Evolutionary conservation across 2,329 filamentous ascomycete species (phyloP).

Genomic region (Ascosphaera apis): DNA sequence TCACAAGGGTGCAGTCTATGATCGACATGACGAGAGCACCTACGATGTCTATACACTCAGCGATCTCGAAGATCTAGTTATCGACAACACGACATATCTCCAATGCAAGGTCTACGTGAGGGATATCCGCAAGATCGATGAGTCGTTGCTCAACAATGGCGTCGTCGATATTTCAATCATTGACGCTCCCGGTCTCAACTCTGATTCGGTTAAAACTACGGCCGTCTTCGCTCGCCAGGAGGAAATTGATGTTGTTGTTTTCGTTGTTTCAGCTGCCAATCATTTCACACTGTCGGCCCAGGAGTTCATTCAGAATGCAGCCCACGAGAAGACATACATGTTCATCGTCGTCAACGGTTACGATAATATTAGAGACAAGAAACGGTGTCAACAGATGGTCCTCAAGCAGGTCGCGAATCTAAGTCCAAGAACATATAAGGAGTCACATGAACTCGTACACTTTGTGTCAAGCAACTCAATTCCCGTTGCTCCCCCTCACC

Average conservation of each 20-base stretch:
- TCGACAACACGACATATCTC: constrained; percentile 68
- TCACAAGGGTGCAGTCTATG: constrained; percentile 56
- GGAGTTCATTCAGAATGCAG: constrained; percentile 90
- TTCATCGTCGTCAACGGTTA: constrained; percentile 98
- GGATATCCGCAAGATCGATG: constrained; percentile 69
- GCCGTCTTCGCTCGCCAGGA: constrained; percentile 93
- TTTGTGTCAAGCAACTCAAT: constrained; percentile 96
- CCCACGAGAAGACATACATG: constrained; percentile 91
- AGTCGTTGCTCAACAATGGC: constrained; percentile 88
- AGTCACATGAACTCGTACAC: constrained; percentile 77
- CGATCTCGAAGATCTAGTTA: constrained; percentile 70
- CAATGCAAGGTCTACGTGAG: constrained; percentile 96
- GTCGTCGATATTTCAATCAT: constrained; percentile 96
- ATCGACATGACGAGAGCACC: constrained; percentile 77
- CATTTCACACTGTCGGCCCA: constrained; percentile 96
- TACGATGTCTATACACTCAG: constrained; percentile 65
- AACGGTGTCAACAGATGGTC: constrained; percentile 77
- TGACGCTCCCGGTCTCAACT: constrained; percentile 85
- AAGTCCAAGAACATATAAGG: constrained; percentile 85
- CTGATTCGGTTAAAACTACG: constrained; percentile 89
- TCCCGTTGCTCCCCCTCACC: constrained; percentile 40
- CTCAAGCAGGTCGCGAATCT: constrained; percentile 67
- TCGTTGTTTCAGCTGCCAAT: constrained; percentile 91
- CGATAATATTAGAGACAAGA: constrained; percentile 79
- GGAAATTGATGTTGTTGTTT: constrained; percentile 96